Base-by-base conservation (phyloP, 1,284 basidiomycete species). In the Phaffia rhodozyma region DNA sequence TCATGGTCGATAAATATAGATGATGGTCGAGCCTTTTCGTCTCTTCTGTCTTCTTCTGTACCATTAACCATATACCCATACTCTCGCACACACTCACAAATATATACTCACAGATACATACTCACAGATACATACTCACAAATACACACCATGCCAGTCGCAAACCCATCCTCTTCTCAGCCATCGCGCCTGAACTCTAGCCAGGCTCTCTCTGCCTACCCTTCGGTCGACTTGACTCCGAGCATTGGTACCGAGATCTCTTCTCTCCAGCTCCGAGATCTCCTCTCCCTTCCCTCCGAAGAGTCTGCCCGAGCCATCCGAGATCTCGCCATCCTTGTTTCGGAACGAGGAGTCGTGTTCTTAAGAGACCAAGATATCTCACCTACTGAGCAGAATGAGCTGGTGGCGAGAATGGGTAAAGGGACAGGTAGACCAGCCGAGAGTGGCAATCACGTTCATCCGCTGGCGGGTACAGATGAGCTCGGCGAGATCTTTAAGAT, bases 331-430 rank as follows among this genome's bases (percentile, higher is more conserved):
- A 48, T 59, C 18, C 53, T 70, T 62, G 76, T 86, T 63, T 82
- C 84, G 2, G 81, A 85, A 65, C 82, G 85, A 50, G 84, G 85
- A 16, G 86, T 87, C 55, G 84, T 85, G 32, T 86, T 87, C 75
- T 86, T 88, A 79, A 78, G 81, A 25, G 76, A 80, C 32, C 85
- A 83, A 68, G 75, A 78, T 52, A 66, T 82, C 60, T 75, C 75
- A 3, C 68, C 79, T 11, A 74, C 76, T 9, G 75, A 82, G 61
- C 79, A 82, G 69, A 77, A 78, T 64, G 67, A 70, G 53, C 77
- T 84, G 47, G 78, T 76, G 11, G 72, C 77, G 47, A 75, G 77
- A 29, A 72, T 87, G 23, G 84, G 85, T 3, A 74, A 79, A 63
- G 75, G 83, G 2, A 75, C 81, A 3, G 84, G 84, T 29, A 82